Evolutionary conservation across 305 asterid species (phyloP).

Genomic region (Solanum hybrid): DNA sequence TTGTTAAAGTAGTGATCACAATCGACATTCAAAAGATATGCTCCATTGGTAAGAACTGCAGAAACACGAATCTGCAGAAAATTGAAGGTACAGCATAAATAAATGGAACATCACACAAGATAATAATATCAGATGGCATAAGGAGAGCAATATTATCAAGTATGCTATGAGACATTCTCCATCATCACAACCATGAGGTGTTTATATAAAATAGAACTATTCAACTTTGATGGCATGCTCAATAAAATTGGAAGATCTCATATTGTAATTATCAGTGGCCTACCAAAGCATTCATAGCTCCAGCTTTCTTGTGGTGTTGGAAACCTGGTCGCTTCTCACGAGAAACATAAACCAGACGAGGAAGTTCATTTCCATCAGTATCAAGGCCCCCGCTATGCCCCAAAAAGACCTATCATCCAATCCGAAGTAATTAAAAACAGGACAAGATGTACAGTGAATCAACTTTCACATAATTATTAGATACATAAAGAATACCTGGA

Average conservation of each 20-base stretch:
- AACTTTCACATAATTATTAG: background rate
- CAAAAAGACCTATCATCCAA: slow-evolving; percentile 51
- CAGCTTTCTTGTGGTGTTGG: slow-evolving; percentile 99
- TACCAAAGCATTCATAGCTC: slow-evolving; percentile 98
- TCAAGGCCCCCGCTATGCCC: slow-evolving; percentile 91
- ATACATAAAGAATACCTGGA: slow-evolving; percentile 36
- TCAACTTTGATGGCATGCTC: background rate
- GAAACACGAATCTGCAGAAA: slow-evolving; percentile 81
- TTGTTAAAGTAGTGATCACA: slow-evolving; percentile 95
- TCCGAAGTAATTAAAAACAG: background rate
- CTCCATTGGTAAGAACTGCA: slow-evolving; percentile 91
- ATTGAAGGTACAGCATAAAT: background rate
- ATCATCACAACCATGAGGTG: background rate
- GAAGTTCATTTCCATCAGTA: slow-evolving; percentile 88
- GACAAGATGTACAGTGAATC: background rate
- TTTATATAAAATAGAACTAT: background rate
- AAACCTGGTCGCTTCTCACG: slow-evolving; percentile 97
- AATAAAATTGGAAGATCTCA: slow-evolving; percentile 4
- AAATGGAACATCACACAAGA: background rate
- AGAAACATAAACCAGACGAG: slow-evolving; percentile 90
- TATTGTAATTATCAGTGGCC: slow-evolving; percentile 8
- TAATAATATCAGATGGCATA: background rate
- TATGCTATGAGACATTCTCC: background rate
- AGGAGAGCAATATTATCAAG: background rate
- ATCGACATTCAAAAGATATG: slow-evolving; percentile 84